A percentile compares a stretch with the other conserved stretches of the same genome.
Evolutionary conservation across 805 yeast species (phyloP).

Genomic region (Cyberlindnera saturnus): DNA sequence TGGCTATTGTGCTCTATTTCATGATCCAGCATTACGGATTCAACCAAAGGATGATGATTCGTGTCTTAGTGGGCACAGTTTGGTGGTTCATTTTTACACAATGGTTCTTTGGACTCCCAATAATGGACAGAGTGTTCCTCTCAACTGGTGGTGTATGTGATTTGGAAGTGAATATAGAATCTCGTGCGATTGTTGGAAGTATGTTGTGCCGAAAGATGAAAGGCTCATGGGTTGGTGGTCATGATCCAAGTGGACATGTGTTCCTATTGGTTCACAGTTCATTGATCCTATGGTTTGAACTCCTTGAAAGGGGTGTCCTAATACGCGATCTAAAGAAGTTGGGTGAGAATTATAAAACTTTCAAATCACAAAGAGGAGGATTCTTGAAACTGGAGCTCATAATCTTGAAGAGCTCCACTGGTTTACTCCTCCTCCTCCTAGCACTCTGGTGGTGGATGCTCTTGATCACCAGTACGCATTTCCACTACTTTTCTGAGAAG

Average conservation of each 20-base stretch:
- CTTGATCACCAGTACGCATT: slow-evolving; percentile 73
- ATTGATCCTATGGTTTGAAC: slow-evolving; percentile 60
- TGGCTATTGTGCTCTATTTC: slow-evolving; percentile 32
- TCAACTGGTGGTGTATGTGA: slow-evolving; percentile 80
- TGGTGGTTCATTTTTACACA: slow-evolving; percentile 91
- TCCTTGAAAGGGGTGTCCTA: slow-evolving; percentile 35
- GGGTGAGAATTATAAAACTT: not conserved
- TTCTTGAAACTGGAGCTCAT: not conserved
- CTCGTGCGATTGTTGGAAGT: slow-evolving; percentile 11
- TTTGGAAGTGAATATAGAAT: slow-evolving; percentile 5
- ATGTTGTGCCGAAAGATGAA: slow-evolving; percentile 47
- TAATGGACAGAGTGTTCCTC: slow-evolving; percentile 82
- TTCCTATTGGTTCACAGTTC: slow-evolving; percentile 68
- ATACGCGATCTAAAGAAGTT: slow-evolving; percentile 23
- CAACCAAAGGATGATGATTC: slow-evolving; percentile 4
- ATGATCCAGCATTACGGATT: slow-evolving; percentile 12
- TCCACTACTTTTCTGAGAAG: slow-evolving; percentile 78
- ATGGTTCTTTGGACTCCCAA: slow-evolving; percentile 77
- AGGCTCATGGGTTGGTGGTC: slow-evolving; percentile 79
- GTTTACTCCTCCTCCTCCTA: slow-evolving; percentile 29
- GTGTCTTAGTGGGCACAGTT: slow-evolving; percentile 32
- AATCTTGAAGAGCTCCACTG: slow-evolving; percentile 13
- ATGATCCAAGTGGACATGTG: slow-evolving; percentile 94
- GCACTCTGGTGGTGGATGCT: slow-evolving; percentile 82
- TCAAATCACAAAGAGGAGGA: not conserved